Percentiles rank a stretch among this genome's conserved stretches.
These are phyloP conservation scores for Herpotrichia juniperi DNA, from an alignment of 2,329 filamentous ascomycete species.

Conservation along the genomic window DNA sequence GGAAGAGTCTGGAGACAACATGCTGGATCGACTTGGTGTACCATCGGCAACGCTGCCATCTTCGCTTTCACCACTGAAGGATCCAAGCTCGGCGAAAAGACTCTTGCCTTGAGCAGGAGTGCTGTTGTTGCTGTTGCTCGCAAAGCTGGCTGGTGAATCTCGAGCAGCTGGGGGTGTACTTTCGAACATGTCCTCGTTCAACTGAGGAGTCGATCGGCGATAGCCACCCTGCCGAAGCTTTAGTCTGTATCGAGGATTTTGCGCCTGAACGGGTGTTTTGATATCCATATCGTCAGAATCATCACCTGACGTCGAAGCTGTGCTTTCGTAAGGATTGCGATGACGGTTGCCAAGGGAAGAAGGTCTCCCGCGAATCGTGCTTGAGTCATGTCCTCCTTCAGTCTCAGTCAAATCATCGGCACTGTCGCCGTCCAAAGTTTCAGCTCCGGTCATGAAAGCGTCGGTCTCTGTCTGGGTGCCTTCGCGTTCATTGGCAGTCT, in stretches of 20 bases:
- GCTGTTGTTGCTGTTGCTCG: constrained; percentile 51
- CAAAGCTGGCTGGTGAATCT: constrained; percentile 59
- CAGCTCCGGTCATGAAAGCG: constrained; percentile 91
- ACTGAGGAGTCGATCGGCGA: constrained; percentile 60
- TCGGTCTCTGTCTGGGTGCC: constrained; percentile 80
- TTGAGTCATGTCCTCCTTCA: constrained; percentile 59
- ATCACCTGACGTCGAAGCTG: constrained; percentile 82
- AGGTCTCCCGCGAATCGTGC: constrained; percentile 43
- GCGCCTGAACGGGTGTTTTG: constrained; percentile 68
- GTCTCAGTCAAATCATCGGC: constrained; percentile 87
- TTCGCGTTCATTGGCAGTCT: constrained; percentile 78
- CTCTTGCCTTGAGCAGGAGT: constrained; percentile 70
- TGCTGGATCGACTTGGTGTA: constrained; percentile 40
- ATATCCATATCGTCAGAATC: constrained; percentile 70
- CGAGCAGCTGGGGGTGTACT: constrained; percentile 65
- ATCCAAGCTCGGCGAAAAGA: constrained; percentile 87
- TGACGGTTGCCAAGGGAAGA: constrained; percentile 57
- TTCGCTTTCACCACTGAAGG: constrained; percentile 75
- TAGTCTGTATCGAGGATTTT: constrained; percentile 73
- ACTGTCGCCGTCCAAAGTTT: constrained; percentile 72
- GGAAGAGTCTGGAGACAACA: constrained; percentile 40
- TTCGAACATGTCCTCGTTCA: constrained; percentile 62
- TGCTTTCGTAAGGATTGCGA: constrained; percentile 79
- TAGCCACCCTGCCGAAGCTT: constrained; percentile 69
- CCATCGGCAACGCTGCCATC: constrained; percentile 44